Evolutionary conservation across 1,284 basidiomycete genomes (phyloP).

Genomic region (Termitomyces sp.): DNA sequence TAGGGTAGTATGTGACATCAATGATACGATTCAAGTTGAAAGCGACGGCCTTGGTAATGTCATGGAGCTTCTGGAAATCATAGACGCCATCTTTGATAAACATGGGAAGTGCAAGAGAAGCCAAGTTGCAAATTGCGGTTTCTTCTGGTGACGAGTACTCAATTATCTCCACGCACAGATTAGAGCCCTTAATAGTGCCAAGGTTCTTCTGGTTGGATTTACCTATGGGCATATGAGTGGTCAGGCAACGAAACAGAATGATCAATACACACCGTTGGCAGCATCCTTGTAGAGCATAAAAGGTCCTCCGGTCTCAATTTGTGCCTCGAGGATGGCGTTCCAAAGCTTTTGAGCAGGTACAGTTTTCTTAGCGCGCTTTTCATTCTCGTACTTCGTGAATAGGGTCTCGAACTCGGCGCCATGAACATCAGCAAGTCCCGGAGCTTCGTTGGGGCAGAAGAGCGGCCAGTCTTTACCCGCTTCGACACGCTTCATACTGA

Average conservation of each 20-base stretch:
- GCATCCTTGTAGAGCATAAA: conserved; percentile 99
- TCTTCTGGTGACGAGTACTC: conserved; percentile 98
- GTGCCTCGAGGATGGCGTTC: conserved; percentile 96
- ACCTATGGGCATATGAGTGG: conserved; percentile 35
- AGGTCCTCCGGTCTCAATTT: conserved; percentile 97
- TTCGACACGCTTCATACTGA: conserved; percentile 90
- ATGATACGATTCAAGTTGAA: conserved; percentile 95
- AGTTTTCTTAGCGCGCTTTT: conserved; percentile 84
- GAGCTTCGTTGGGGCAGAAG: conserved; percentile 97
- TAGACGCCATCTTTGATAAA: conserved; percentile 75
- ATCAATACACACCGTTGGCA: conserved; percentile 60
- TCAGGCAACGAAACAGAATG: neutral
- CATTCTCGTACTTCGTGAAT: conserved; percentile 88
- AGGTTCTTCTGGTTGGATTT: conserved; percentile 99
- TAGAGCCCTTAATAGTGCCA: conserved; percentile 98
- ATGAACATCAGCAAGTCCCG: conserved; percentile 86
- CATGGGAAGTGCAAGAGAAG: conserved; percentile 91
- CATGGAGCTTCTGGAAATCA: conserved; percentile 94
- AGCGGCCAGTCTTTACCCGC: conserved; percentile 88
- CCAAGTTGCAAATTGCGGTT: conserved; percentile 98
- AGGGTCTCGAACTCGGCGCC: conserved; percentile 90
- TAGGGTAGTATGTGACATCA: conserved; percentile 92
- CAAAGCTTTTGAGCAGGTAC: conserved; percentile 98
- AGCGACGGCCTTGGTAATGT: conserved; percentile 88
- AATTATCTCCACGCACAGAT: conserved; percentile 98